phyloP scores from a whole-genome alignment of 2,329 filamentous ascomycete species.

The Tetracladium maxilliforme region DNA sequence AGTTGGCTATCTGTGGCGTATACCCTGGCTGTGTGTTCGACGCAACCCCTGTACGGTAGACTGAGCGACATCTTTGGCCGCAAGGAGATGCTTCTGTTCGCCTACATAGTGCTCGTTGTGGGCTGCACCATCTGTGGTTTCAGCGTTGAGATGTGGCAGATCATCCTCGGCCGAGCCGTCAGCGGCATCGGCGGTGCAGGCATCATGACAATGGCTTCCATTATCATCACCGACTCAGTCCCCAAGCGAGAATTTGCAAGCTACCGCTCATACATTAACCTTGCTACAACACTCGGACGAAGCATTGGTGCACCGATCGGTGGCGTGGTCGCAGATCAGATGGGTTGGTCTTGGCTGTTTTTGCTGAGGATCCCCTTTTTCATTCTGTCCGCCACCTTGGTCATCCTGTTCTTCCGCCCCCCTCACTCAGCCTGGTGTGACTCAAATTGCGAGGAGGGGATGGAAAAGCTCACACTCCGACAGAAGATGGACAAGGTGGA shows the following conservation, averaged over 20 bases:
- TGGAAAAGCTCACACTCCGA: constrained; percentile 23
- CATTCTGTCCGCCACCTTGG: not conserved
- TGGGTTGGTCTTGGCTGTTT: constrained; percentile 25
- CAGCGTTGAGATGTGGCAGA: constrained; percentile 1
- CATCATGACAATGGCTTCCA: constrained; percentile 6
- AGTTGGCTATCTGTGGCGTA: not conserved
- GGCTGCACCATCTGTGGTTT: not conserved
- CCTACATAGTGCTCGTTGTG: not conserved
- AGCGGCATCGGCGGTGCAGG: constrained; percentile 8
- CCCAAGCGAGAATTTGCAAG: constrained; percentile 5
- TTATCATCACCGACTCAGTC: constrained; percentile 7
- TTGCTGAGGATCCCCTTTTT: not conserved
- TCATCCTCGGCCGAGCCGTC: constrained; percentile 6
- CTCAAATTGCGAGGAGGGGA: constrained; percentile 5
- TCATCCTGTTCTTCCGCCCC: not conserved
- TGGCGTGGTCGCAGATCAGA: constrained; percentile 29
- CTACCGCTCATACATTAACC: constrained; percentile 6
- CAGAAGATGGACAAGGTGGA: constrained; percentile 35
- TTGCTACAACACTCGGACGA: constrained; percentile 5
- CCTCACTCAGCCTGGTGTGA: not conserved
- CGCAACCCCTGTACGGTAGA: not conserved
- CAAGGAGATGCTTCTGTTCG: not conserved
- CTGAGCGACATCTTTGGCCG: constrained; percentile 1
- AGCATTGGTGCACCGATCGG: constrained; percentile 17
- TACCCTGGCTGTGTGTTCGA: not conserved